These are phyloP conservation scores for Calendula officinalis DNA, from an alignment of 129 eudicot species.

Conservation along the genomic window DNA sequence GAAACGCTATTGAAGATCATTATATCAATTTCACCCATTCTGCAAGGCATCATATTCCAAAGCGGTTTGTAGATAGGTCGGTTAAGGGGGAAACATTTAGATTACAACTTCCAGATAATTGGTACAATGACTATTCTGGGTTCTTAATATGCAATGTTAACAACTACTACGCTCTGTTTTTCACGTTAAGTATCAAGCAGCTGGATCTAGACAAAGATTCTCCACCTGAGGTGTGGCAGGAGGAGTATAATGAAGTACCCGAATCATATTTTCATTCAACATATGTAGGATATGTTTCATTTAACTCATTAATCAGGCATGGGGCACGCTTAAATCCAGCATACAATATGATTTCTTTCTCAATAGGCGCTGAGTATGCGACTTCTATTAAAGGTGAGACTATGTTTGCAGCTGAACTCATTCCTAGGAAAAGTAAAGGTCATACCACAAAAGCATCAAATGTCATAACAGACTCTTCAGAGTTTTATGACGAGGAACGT, in stretches of 20 bases:
- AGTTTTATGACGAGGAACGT: conserved; percentile 1
- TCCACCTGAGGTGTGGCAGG: background rate
- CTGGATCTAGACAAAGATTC: background rate
- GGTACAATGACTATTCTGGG: conserved; percentile 4
- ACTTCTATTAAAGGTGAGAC: background rate
- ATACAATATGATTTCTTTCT: background rate
- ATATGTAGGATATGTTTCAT: conserved; percentile 9
- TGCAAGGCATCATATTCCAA: background rate
- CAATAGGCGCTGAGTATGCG: background rate
- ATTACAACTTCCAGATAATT: conserved; percentile 10
- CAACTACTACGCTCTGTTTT: background rate
- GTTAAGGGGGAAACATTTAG: background rate
- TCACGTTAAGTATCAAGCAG: background rate
- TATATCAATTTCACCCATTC: background rate
- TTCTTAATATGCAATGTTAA: background rate
- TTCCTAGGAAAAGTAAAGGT: background rate
- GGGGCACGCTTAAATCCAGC: background rate
- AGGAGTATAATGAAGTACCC: background rate
- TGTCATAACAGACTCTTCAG: background rate
- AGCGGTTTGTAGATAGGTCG: background rate
- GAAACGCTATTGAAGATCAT: conserved; percentile 22
- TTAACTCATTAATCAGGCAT: background rate
- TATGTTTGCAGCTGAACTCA: background rate
- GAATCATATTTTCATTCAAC: background rate
- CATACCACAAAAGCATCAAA: background rate